Conservation (phyloP, 2,329 filamentous ascomycete species). For the Gnomoniopsis sp. region DNA sequence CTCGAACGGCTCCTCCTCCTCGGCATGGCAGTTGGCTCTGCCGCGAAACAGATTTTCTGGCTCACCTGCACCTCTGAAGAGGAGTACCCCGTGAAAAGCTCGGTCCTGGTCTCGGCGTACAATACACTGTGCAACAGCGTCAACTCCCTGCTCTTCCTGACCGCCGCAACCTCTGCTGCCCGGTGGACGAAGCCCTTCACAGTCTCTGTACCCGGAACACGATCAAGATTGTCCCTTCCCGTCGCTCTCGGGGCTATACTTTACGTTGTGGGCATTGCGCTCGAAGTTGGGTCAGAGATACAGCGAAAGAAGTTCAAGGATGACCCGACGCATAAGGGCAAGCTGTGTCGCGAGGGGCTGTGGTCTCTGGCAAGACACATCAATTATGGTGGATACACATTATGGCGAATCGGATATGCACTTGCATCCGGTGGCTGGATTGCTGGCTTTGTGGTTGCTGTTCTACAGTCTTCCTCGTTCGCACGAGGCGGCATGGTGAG, state of each 20-base stretch:
- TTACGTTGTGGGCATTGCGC: conserved; percentile 48
- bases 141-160: conserved; percentile 53
- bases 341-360: conserved; percentile 34
- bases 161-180: conserved; percentile 40
- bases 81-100: conserved; percentile 41
- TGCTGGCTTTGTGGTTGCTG: conserved; percentile 28
- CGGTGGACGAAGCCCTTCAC: conserved; percentile 21
- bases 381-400: conserved; percentile 37
- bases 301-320: conserved; percentile 47
- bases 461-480: conserved; percentile 30
- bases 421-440: conserved; percentile 34
- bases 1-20: conserved; percentile 49
- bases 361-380: conserved; percentile 38
- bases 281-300: conserved; percentile 54
- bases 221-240: conserved; percentile 27
- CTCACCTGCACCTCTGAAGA: conserved; percentile 43
- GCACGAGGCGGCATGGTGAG: conserved; percentile 27
- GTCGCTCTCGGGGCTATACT: conserved; percentile 45
- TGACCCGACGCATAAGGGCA: conserved; percentile 32
- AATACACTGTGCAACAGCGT: conserved; percentile 54
- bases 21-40: conserved; percentile 48
- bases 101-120: conserved; percentile 43
- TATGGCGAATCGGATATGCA: conserved; percentile 31
- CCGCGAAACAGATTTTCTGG: conserved; percentile 57
- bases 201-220: conserved; percentile 28